Percentiles rank a stretch among this genome's conserved stretches.
Conservation (phyloP, 345 rosid species). For the Microcos paniculata region DNA sequence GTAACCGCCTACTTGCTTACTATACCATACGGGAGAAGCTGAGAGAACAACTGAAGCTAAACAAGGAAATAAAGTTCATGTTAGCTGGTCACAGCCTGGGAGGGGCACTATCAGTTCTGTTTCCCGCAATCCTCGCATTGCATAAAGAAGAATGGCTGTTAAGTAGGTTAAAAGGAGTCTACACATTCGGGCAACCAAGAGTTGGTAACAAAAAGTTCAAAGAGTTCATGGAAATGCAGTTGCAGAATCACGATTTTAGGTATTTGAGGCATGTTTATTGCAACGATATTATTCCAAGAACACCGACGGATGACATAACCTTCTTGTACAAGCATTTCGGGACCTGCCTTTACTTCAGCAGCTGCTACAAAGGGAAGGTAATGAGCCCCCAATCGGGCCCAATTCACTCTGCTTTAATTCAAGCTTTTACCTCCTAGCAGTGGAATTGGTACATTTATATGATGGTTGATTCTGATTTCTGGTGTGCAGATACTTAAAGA, state of each 20-base stretch:
- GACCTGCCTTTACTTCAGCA: constrained; percentile 1
- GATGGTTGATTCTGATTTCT: background rate
- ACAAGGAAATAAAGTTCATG: constrained; percentile 42
- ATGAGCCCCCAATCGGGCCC: constrained; percentile 10
- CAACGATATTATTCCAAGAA: constrained; percentile 5
- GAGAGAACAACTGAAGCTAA: constrained; percentile 23
- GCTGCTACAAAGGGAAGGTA: constrained; percentile 28
- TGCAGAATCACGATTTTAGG: constrained; percentile 32
- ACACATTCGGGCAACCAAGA: constrained; percentile 77
- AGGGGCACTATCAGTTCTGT: constrained; percentile 54
- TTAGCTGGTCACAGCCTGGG: constrained; percentile 73
- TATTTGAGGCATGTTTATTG: constrained; percentile 37
- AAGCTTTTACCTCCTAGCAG: background rate
- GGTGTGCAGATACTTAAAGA: background rate
- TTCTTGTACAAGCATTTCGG: constrained; percentile 1
- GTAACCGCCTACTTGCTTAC: constrained; percentile 40
- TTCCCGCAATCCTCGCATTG: constrained; percentile 44
- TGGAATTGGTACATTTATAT: background rate
- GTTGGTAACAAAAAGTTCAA: constrained; percentile 57
- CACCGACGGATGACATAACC: background rate
- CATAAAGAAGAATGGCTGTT: constrained; percentile 46
- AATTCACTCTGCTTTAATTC: constrained; percentile 38
- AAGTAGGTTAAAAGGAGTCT: constrained; percentile 55
- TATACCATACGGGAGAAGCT: constrained; percentile 47
- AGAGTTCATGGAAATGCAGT: constrained; percentile 41